Conservation (phyloP, 2,329 filamentous ascomycete genomes). For the Beauveria bassiana region DNA sequence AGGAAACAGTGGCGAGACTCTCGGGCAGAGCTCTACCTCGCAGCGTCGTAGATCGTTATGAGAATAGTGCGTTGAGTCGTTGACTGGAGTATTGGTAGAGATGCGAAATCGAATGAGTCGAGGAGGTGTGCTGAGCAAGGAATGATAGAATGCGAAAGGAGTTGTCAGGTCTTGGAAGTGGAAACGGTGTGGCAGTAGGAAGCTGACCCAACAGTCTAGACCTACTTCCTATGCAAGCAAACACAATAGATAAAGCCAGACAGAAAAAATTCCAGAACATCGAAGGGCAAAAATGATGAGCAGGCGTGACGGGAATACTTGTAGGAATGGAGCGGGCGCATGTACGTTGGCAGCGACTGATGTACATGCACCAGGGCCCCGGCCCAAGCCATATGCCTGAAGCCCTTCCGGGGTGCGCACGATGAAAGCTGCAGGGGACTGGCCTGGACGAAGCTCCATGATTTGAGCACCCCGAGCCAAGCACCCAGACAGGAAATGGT, state of each 20-base stretch:
- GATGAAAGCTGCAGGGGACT: slow-evolving; percentile 10
- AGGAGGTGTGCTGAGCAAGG: neutral
- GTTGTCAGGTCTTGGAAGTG: too few relatives aligned
- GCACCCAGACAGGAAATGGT: slow-evolving; percentile 8
- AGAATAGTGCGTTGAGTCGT: neutral
- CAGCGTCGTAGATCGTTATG: neutral
- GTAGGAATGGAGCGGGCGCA: slow-evolving; percentile 6
- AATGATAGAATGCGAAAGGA: neutral
- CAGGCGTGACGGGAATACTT: slow-evolving; percentile 5
- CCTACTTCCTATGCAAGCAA: neutral
- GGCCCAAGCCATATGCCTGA: neutral
- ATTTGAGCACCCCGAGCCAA: neutral
- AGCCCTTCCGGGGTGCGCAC: neutral
- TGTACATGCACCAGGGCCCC: slow-evolving; percentile 6
- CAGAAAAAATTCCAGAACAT: neutral
- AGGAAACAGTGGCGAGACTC: neutral
- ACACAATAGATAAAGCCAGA: neutral
- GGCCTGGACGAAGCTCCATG: neutral
- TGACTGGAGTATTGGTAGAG: neutral
- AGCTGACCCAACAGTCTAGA: neutral
- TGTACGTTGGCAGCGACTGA: slow-evolving; percentile 1
- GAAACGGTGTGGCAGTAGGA: neutral
- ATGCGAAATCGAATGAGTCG: neutral
- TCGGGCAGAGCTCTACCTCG: neutral
- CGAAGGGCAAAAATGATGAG: neutral